These are phyloP conservation scores for Thielaviopsis punctulata DNA, from an alignment of 2,329 filamentous ascomycete genomes.

Conservation along the genomic window DNA sequence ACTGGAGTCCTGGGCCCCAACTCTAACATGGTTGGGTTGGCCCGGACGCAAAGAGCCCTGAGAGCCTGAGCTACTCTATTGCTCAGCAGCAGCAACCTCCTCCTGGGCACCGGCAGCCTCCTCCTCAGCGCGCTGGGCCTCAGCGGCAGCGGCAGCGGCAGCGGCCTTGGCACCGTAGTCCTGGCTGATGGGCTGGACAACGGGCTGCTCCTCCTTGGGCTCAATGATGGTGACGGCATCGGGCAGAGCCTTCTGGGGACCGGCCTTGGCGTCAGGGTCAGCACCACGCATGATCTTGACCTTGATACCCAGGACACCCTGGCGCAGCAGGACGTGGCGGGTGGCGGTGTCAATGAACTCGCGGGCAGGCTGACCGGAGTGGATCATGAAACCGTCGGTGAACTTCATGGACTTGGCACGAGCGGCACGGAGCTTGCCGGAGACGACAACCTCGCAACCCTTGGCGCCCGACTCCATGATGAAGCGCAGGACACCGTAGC, in stretches of 20 bases:
- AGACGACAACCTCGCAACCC: slow-evolving; percentile 99
- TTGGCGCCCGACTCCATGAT: slow-evolving; percentile 99
- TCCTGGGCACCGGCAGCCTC: slow-evolving; percentile 35
- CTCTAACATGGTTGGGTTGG: slow-evolving; percentile 10
- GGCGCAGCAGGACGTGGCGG: slow-evolving; percentile 97
- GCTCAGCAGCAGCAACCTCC: slow-evolving; percentile 29
- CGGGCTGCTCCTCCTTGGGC: slow-evolving; percentile 96
- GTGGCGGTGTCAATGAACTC: slow-evolving; percentile 99
- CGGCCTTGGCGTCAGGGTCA: slow-evolving; percentile 97
- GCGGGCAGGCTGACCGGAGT: slow-evolving; percentile 98
- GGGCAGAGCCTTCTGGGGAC: slow-evolving; percentile 90
- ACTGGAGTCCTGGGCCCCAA: slow-evolving; percentile 6
- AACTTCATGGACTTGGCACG: slow-evolving; percentile 99
- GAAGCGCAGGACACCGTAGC: slow-evolving; percentile 99
- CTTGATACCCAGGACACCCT: slow-evolving; percentile 99
- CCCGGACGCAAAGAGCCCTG: slow-evolving; percentile 12
- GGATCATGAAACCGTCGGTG: slow-evolving; percentile 99
- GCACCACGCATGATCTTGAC: slow-evolving; percentile 99
- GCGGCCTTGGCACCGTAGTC: slow-evolving; percentile 93
- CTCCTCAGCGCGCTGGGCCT: slow-evolving; percentile 37
- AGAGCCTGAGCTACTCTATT: slow-evolving; percentile 19
- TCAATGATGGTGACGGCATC: slow-evolving; percentile 99
- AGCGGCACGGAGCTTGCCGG: slow-evolving; percentile 95
- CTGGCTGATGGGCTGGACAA: slow-evolving; percentile 89
- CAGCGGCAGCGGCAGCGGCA: slow-evolving; percentile 42